A percentile compares a stretch with the other conserved stretches of the same genome.
These are phyloP conservation scores for Picochlorum sp. DNA, from an alignment of 139 green algal genomes.

Conservation along the genomic window DNA sequence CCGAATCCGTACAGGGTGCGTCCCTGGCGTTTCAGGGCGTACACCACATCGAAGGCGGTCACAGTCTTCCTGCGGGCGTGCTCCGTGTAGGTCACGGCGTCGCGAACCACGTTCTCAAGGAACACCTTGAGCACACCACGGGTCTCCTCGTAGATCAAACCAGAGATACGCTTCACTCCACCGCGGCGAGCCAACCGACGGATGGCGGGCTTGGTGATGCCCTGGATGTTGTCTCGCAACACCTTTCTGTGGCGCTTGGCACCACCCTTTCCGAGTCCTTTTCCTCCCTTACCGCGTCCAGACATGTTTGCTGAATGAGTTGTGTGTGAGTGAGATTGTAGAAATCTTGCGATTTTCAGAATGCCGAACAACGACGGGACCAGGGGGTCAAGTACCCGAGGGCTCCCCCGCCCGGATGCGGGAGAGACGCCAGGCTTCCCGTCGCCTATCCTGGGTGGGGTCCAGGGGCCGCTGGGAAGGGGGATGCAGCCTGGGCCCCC, in stretches of 20 bases:
- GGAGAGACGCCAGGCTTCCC: too few species aligned
- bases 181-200: constrained; percentile 70
- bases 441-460: too few species aligned
- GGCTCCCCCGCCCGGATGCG: too few species aligned
- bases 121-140: constrained; percentile 83
- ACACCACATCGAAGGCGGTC: constrained; percentile 92
- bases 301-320: constrained; percentile 53
- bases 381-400: too few species aligned
- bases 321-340: background rate
- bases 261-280: constrained; percentile 82
- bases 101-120: constrained; percentile 83
- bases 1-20: constrained; percentile 95
- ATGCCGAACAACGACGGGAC: too few species aligned
- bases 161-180: constrained; percentile 77
- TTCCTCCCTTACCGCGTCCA: constrained; percentile 83
- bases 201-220: constrained; percentile 87
- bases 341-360: too few species aligned
- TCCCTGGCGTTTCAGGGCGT: constrained; percentile 91
- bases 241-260: constrained; percentile 39
- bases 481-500: too few species aligned
- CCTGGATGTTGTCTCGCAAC: constrained; percentile 45
- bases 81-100: constrained; percentile 97
- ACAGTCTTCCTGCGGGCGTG: constrained; percentile 94
- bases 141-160: constrained; percentile 83
- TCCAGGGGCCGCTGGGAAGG: too few species aligned